Conservation (phyloP, 2,329 filamentous ascomycete genomes). For the Fusarium poae region DNA sequence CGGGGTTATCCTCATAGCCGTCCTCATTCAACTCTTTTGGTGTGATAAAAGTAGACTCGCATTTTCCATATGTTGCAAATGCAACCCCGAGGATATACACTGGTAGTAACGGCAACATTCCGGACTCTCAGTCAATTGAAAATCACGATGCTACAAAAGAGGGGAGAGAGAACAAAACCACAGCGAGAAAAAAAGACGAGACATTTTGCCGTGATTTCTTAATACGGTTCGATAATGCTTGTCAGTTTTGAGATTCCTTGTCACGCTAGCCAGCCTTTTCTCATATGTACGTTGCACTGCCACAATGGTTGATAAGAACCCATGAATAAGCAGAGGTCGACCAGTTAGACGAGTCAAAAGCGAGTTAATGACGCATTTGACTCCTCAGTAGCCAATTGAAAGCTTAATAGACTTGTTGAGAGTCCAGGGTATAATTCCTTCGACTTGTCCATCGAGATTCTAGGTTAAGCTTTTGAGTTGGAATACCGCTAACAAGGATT, state of each 20-base stretch:
- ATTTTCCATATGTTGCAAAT: background rate
- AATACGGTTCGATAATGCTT: background rate
- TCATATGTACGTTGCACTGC: background rate
- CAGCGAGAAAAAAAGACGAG: background rate
- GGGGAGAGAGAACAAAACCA: background rate
- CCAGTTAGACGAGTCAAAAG: background rate
- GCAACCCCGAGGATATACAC: rapidly evolving
- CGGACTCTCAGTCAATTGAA: rapidly evolving
- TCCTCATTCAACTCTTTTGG: rapidly evolving
- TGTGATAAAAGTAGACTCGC: background rate
- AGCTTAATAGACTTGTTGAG: rapidly evolving
- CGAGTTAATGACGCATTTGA: constrained; percentile 16
- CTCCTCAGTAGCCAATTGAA: background rate
- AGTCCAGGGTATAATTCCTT: background rate
- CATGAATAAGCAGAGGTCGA: background rate
- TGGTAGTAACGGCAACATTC: rapidly evolving
- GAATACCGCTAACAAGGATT: background rate
- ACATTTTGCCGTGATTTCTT: background rate
- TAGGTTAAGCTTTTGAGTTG: background rate
- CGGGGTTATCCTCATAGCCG: background rate
- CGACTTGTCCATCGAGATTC: background rate
- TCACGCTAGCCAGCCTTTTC: constrained; percentile 17
- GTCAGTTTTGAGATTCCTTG: constrained; percentile 9
- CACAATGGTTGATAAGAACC: background rate
- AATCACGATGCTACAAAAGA: background rate